A percentile compares a stretch with the other conserved stretches of the same genome.
These are phyloP conservation scores for Dactylellina sp. DNA, from an alignment of 2,329 filamentous ascomycete genomes.

Conservation along the genomic window DNA sequence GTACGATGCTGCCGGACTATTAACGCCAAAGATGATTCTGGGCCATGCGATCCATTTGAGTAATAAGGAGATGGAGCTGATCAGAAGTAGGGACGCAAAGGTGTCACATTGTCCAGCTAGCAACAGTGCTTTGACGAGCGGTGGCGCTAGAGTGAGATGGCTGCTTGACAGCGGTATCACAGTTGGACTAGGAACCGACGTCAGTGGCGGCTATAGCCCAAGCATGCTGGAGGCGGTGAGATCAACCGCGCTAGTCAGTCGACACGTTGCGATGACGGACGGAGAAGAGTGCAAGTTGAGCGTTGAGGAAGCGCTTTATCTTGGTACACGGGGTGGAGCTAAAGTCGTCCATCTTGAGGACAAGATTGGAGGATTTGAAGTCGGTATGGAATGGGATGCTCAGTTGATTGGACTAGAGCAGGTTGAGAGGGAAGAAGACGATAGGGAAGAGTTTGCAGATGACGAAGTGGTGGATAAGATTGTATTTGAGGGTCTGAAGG, in stretches of 20 bases:
- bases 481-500: slow-evolving; percentile 60
- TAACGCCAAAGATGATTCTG: slow-evolving; percentile 80
- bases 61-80: slow-evolving; percentile 73
- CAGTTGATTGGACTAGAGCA: slow-evolving; percentile 78
- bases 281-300: slow-evolving; percentile 73
- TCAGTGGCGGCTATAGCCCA: slow-evolving; percentile 86
- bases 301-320: slow-evolving; percentile 86
- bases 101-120: slow-evolving; percentile 88
- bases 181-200: slow-evolving; percentile 89
- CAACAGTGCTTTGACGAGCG: slow-evolving; percentile 84
- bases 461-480: slow-evolving; percentile 64
- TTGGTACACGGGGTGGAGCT: slow-evolving; percentile 90
- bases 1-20: slow-evolving; percentile 78
- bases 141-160: slow-evolving; percentile 79
- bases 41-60: slow-evolving; percentile 85
- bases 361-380: slow-evolving; percentile 81
- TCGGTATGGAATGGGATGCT: slow-evolving; percentile 90
- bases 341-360: slow-evolving; percentile 79
- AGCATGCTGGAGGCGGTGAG: slow-evolving; percentile 85
- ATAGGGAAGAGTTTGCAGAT: slow-evolving; percentile 58
- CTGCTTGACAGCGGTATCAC: slow-evolving; percentile 79
- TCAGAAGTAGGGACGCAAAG: slow-evolving; percentile 73
- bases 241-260: slow-evolving; percentile 81
- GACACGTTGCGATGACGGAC: slow-evolving; percentile 74
- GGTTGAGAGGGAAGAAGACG: slow-evolving; percentile 62